These are phyloP conservation scores for Nigrospora oryzae DNA, from an alignment of 2,329 filamentous ascomycete genomes.

Conservation along the genomic window DNA sequence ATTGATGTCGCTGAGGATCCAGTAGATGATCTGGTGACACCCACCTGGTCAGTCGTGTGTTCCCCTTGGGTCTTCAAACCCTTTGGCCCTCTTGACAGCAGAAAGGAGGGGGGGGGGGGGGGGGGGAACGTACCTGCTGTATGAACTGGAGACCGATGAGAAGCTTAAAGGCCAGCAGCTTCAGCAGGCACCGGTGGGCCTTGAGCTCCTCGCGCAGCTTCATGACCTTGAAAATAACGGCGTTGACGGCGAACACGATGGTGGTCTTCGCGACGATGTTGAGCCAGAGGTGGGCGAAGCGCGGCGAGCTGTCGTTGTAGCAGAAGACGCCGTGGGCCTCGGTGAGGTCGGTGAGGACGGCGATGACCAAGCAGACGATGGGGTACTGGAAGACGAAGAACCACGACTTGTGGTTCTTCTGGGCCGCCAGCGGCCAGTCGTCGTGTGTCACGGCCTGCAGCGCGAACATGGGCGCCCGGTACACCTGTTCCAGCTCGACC, in stretches of 20 bases:
- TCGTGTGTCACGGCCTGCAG: too few relatives aligned
- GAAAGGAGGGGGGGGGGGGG: too few relatives aligned
- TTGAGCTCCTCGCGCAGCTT: conserved; percentile 10
- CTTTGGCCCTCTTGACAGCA: too few relatives aligned
- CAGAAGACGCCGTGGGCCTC: conserved; percentile 20
- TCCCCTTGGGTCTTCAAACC: too few relatives aligned
- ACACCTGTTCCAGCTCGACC: too few relatives aligned
- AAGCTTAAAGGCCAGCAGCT: conserved; percentile 18
- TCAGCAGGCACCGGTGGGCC: conserved; percentile 12
- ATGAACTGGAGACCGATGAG: conserved; percentile 14
- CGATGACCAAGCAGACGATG: conserved; percentile 26
- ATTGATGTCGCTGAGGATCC: conserved; percentile 8
- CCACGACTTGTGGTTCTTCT: conserved; percentile 20
- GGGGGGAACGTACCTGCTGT: conserved; percentile 1
- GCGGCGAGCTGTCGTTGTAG: conserved; percentile 14
- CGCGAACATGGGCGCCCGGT: too few relatives aligned
- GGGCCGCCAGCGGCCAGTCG: background rate
- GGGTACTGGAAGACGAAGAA: conserved; percentile 31
- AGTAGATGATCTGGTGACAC: conserved; percentile 6
- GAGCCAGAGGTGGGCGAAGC: conserved; percentile 20
- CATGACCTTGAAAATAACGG: background rate
- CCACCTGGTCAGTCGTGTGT: too few relatives aligned
- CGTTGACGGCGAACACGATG: background rate
- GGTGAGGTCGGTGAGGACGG: conserved; percentile 25
- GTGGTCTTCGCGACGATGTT: background rate